Conservation (phyloP, 176 grass and related monocot species). For the Neostapfia colusana region DNA sequence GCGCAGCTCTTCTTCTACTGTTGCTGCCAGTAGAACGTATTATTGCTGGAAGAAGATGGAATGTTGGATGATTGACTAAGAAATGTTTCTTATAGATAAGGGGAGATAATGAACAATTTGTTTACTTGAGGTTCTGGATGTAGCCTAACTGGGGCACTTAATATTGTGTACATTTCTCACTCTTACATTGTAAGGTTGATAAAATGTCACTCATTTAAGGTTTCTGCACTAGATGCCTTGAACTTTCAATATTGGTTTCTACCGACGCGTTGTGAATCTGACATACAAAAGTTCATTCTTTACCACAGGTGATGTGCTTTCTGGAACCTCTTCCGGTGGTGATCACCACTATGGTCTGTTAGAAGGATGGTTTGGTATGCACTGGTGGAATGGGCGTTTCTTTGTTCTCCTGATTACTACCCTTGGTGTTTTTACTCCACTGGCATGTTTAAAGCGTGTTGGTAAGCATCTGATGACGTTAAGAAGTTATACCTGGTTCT, state of each 20-base stretch:
- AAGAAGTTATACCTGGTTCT: neutral
- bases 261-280: slow-evolving; percentile 1
- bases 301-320: slow-evolving; percentile 79
- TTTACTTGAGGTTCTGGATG: neutral
- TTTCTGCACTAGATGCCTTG: neutral
- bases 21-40: neutral
- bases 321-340: slow-evolving; percentile 71
- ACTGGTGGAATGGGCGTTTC: slow-evolving; percentile 93
- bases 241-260: neutral
- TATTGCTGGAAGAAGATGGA: slow-evolving; percentile 3
- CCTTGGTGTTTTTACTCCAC: slow-evolving; percentile 64
- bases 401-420: slow-evolving; percentile 68
- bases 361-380: slow-evolving; percentile 90
- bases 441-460: slow-evolving; percentile 81
- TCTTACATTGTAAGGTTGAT: slow-evolving; percentile 5
- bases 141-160: neutral
- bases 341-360: slow-evolving; percentile 79
- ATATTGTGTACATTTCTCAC: neutral
- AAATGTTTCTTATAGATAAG: neutral
- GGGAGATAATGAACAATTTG: no score
- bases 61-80: neutral
- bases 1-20: neutral
- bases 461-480: slow-evolving; percentile 42
- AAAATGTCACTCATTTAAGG: neutral
- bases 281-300: neutral